These are phyloP conservation scores for Linum lewisii DNA, from an alignment of 345 rosid genomes.

Conservation along the genomic window DNA sequence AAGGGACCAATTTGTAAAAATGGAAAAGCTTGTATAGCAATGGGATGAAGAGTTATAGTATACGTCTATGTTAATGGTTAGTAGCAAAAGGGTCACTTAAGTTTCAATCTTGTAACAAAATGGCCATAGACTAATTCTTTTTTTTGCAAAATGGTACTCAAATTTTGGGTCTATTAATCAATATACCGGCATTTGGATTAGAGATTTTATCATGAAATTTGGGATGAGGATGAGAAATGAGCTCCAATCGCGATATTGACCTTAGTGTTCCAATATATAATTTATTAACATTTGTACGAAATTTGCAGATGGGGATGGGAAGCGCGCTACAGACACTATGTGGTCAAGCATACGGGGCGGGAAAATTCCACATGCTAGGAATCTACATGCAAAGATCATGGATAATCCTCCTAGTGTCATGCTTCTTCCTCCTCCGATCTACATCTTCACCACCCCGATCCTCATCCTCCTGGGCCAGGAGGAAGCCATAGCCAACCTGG, in stretches of 20 bases:
- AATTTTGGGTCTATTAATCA: too few relatives aligned
- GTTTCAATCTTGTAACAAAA: too few relatives aligned
- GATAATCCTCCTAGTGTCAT: constrained; percentile 39
- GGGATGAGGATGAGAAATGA: too few relatives aligned
- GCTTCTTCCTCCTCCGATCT: constrained; percentile 45
- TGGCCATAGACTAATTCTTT: not conserved
- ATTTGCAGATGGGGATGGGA: constrained; percentile 77
- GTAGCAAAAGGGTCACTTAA: too few relatives aligned
- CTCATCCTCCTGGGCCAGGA: constrained; percentile 52
- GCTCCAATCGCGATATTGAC: too few relatives aligned
- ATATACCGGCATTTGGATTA: too few relatives aligned
- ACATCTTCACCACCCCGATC: constrained; percentile 54
- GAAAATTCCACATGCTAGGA: constrained; percentile 62
- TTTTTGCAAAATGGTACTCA: not conserved
- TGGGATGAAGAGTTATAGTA: too few relatives aligned
- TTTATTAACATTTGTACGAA: not conserved
- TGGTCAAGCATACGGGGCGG: constrained; percentile 91
- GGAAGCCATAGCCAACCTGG: constrained; percentile 39
- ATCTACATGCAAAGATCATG: constrained; percentile 79
- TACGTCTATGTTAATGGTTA: too few relatives aligned
- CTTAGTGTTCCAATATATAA: not conserved
- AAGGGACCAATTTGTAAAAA: too few relatives aligned
- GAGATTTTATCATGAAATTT: too few relatives aligned
- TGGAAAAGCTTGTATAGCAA: too few relatives aligned
- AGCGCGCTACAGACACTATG: constrained; percentile 87